Evolutionary conservation across 257 asterid species (phyloP), one percentile per base, ranked within the genome.

Genomic region (Solanum okadae): DNA sequence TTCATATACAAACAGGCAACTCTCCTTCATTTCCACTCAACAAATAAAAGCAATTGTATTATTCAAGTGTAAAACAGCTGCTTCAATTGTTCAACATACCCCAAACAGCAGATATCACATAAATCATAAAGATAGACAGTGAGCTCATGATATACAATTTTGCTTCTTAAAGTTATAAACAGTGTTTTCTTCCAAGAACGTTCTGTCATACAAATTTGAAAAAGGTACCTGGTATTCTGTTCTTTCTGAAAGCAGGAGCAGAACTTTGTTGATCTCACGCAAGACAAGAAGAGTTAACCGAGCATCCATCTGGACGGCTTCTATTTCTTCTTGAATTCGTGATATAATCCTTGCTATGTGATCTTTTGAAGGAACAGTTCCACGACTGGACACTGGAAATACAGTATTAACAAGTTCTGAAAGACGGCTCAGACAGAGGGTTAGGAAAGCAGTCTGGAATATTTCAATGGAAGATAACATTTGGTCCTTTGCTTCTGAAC

Each of bases 311-410:
- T 97, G 98, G 63, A 97, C 99, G 12, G 98, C 96, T 95, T 96
- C 99, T 46, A 97, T 92, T 93, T 97, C 99, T 88, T 95, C 99
- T 88, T 96, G 99, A 90, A 97, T 94, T 83, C 95, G 95, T 18
- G 96, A 93, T 85, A 91, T 83, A 44, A 97, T 93, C 92, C 94
- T 95, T 23, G 92, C 89, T 38, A 97, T 93, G 71, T 95, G 95
- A 61, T 96, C 99, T 89, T 95, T 94, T 63, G 99, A 93, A 63
- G 99, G 99, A 42, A 96, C 91, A 91, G 90, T 93, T 90, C 98
- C 99, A 82, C 99, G 98, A 90, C 94, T 94, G 5, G 99, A 94
- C 95, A 94, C 90, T 13, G 98, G 95, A 90, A 97, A 97, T 25
- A 96, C 96, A 31, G 96, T 93, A 88, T 96, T 95, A 71, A 97